Percentiles rank a stretch among this genome's conserved stretches.
phyloP scores from a whole-genome alignment of 768 basidiomycete species.

The Leccinellum rugosiceps region DNA sequence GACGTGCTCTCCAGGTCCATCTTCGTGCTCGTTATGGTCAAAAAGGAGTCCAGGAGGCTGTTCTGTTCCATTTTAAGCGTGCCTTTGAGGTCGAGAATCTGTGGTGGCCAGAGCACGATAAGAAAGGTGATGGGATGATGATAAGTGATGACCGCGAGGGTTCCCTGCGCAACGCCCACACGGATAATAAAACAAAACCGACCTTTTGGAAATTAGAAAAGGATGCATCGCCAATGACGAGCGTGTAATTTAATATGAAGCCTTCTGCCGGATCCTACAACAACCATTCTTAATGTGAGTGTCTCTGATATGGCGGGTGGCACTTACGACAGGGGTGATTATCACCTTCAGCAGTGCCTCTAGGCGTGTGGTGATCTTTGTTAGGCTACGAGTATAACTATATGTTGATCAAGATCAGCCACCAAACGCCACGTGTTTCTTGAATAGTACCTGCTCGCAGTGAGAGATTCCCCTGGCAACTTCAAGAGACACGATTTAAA shows the following conservation, averaged over 20 bases:
- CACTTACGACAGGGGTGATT: slow-evolving; percentile 81
- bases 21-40: slow-evolving; percentile 90
- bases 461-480: slow-evolving; percentile 71
- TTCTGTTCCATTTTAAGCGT: slow-evolving; percentile 85
- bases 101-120: background rate
- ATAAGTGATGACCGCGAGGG: background rate
- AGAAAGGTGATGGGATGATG: background rate
- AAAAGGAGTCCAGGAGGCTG: slow-evolving; percentile 84
- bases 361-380: slow-evolving; percentile 74
- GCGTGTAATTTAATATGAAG: slow-evolving; percentile 93
- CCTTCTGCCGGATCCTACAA: slow-evolving; percentile 86
- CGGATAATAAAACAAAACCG: slow-evolving; percentile 1
- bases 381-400: slow-evolving; percentile 82
- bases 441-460: slow-evolving; percentile 47
- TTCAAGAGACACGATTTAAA: slow-evolving; percentile 80
- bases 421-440: background rate
- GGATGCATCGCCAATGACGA: slow-evolving; percentile 90
- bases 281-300: background rate
- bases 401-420: slow-evolving; percentile 11
- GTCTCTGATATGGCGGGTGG: background rate
- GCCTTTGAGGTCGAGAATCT: slow-evolving; percentile 96
- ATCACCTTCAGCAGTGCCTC: slow-evolving; percentile 96
- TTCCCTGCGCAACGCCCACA: background rate
- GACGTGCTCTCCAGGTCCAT: slow-evolving; percentile 85
- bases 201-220: slow-evolving; percentile 99